These are phyloP conservation scores for Phytophthora multivora DNA, from an alignment of 352 stramenopile species.

Conservation along the genomic window DNA sequence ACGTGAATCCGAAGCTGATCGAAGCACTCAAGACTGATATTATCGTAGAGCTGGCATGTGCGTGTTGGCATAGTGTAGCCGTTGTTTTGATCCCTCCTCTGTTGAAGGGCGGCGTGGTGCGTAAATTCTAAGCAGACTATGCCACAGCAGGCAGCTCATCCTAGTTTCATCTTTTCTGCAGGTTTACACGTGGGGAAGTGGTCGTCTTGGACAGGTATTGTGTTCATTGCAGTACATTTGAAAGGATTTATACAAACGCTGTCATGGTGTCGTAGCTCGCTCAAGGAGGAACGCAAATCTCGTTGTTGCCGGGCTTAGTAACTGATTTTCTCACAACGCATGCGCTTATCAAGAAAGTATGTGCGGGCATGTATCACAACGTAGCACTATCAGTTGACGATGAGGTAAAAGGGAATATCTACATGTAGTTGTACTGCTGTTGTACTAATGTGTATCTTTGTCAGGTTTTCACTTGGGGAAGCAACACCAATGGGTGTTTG, in stretches of 20 bases:
- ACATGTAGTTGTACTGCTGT: not conserved
- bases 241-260: not conserved
- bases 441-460: not conserved
- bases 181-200: conserved; percentile 94
- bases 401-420: no score
- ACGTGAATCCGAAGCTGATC: conserved; percentile 75
- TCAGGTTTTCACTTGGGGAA: conserved; percentile 93
- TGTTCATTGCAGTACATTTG: no score
- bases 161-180: conserved; percentile 7
- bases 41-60: conserved; percentile 80
- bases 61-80: conserved; percentile 89
- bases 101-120: conserved; percentile 76
- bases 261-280: conserved; percentile 46
- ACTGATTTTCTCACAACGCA: conserved; percentile 81
- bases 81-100: conserved; percentile 89
- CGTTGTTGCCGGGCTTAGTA: conserved; percentile 71
- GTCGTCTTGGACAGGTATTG: conserved; percentile 89
- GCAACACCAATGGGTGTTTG: conserved; percentile 91
- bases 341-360: conserved; percentile 85
- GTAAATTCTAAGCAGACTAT: not conserved
- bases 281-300: conserved; percentile 77
- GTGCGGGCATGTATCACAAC: conserved; percentile 92
- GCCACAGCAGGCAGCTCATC: not conserved
- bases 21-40: conserved; percentile 74
- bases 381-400: conserved; percentile 90